phyloP scores from a whole-genome alignment of 495 filamentous ascomycete genomes.

The Rhizodiscina lignyota region DNA sequence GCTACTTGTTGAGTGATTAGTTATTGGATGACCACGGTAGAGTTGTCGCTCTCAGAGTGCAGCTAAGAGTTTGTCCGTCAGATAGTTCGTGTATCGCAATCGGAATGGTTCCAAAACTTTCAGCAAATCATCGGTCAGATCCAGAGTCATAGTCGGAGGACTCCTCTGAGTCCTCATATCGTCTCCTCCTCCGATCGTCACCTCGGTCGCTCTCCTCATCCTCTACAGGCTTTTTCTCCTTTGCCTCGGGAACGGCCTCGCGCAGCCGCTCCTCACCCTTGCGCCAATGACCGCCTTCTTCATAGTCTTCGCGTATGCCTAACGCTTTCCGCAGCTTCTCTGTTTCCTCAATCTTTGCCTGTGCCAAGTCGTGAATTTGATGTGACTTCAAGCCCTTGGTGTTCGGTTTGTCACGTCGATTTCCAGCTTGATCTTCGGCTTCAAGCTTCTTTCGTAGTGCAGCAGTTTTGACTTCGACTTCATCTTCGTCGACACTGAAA shows the following conservation, averaged over 20 bases:
- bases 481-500: constrained; percentile 57
- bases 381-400: constrained; percentile 60
- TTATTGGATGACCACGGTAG: too few relatives aligned
- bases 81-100: too few relatives aligned
- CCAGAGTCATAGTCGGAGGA: too few relatives aligned
- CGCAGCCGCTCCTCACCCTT: constrained; percentile 53
- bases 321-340: constrained; percentile 77
- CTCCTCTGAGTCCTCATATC: too few relatives aligned
- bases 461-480: constrained; percentile 52
- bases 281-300: constrained; percentile 67
- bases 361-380: constrained; percentile 90
- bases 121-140: too few relatives aligned
- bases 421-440: constrained; percentile 29
- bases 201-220: constrained; percentile 7
- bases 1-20: too few relatives aligned
- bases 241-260: constrained; percentile 33
- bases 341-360: constrained; percentile 92
- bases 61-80: too few relatives aligned
- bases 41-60: too few relatives aligned
- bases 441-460: constrained; percentile 46
- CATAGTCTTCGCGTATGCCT: constrained; percentile 74
- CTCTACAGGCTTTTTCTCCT: constrained; percentile 21
- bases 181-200: too few relatives aligned
- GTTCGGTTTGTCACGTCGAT: constrained; percentile 15
- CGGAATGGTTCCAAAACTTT: too few relatives aligned